These are phyloP conservation scores for Blastocystis sp. DNA, from an alignment of 352 stramenopile genomes.

Conservation along the genomic window DNA sequence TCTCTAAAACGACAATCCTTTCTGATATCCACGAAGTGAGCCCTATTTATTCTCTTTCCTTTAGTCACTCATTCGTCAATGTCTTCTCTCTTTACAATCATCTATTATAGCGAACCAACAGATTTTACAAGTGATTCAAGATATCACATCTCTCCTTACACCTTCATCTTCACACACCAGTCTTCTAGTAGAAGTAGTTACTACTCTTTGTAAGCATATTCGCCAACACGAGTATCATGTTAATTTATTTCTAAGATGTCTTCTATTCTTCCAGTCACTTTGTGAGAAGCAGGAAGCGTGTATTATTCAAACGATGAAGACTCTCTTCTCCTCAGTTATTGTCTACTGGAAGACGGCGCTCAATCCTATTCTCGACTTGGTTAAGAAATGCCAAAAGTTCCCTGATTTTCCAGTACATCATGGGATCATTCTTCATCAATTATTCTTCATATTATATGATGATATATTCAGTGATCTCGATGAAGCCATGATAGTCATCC, in stretches of 20 bases:
- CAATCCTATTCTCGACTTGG: background rate
- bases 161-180: background rate
- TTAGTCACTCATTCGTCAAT: background rate
- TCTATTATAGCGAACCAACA: background rate
- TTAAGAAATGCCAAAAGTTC: background rate
- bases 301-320: background rate
- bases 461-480: background rate
- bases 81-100: background rate
- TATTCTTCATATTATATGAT: slow-evolving; percentile 33
- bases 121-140: background rate
- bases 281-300: background rate
- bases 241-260: background rate
- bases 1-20: background rate
- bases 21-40: background rate
- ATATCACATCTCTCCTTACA: background rate
- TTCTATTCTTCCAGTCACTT: background rate
- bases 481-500: background rate
- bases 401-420: background rate
- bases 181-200: background rate
- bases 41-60: background rate
- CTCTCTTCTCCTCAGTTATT: background rate
- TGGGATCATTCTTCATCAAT: background rate
- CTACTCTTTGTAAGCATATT: background rate
- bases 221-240: background rate
- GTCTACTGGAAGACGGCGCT: slow-evolving; percentile 49